Percentiles rank a stretch among this genome's conserved stretches.
phyloP scores from a whole-genome alignment of 768 basidiomycete genomes.

The Gloeostereum incarnatum region DNA sequence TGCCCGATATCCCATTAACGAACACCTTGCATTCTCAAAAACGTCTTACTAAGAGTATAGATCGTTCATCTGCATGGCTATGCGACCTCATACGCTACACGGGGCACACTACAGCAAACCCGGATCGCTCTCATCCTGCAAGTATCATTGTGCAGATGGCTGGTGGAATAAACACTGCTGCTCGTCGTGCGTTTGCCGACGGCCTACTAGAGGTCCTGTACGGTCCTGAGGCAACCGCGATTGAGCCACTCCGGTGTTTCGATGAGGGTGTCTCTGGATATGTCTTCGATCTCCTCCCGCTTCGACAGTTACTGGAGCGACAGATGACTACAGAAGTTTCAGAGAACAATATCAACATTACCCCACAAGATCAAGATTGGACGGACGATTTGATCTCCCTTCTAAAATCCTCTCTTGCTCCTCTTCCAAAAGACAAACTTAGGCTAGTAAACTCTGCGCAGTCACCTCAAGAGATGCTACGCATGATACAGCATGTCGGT shows the following conservation, averaged over 20 bases:
- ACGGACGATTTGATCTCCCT: constrained; percentile 24
- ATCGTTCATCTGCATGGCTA: constrained; percentile 61
- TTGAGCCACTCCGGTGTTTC: constrained; percentile 43
- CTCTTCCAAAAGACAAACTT: constrained; percentile 45
- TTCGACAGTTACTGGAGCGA: constrained; percentile 23
- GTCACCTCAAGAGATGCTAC: constrained; percentile 72
- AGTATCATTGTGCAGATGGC: constrained; percentile 63
- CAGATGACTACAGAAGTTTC: constrained; percentile 2
- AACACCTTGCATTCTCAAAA: constrained; percentile 66
- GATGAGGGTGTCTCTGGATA: constrained; percentile 70
- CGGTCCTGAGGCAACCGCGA: constrained; percentile 40
- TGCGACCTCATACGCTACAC: constrained; percentile 34
- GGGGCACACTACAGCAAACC: constrained; percentile 1
- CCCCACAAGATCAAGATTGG: constrained; percentile 3
- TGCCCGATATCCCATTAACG: constrained; percentile 64
- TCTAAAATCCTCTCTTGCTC: constrained; percentile 47
- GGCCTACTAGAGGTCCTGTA: constrained; percentile 47
- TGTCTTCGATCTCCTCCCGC: constrained; percentile 54
- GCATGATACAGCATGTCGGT: constrained; percentile 53
- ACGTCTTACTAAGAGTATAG: constrained; percentile 65
- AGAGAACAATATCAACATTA: not conserved
- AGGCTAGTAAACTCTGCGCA: constrained; percentile 47
- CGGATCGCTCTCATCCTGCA: constrained; percentile 13
- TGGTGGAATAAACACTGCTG: constrained; percentile 44
- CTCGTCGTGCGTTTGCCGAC: constrained; percentile 56